Conservation (phyloP, 306 rosid species). For the Prunus kanzakura region DNA sequence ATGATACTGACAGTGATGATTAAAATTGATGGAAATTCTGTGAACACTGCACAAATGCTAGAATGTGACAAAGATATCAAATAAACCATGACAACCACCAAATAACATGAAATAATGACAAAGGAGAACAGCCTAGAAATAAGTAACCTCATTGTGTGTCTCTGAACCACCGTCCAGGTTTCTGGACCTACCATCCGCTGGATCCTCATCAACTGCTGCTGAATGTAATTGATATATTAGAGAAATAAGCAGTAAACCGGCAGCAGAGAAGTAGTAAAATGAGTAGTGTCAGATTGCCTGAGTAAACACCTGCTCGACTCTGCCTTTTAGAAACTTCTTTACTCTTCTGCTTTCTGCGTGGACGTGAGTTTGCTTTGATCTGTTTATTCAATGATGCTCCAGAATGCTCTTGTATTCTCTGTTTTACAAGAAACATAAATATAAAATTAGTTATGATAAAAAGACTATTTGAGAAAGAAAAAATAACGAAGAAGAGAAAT, state of each 20-base stretch:
- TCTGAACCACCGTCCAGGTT: conserved; percentile 34
- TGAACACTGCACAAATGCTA: not conserved
- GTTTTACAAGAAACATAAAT: not conserved
- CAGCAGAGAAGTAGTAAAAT: not conserved
- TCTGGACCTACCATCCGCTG: conserved; percentile 20
- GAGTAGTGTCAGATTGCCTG: not conserved
- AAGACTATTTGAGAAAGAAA: not conserved
- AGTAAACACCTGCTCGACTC: conserved; percentile 68
- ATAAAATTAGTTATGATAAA: not conserved
- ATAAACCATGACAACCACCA: not conserved
- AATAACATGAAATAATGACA: not conserved
- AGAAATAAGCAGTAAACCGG: not conserved
- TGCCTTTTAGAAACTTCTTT: conserved; percentile 32
- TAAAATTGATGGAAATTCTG: not conserved
- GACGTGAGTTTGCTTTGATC: conserved; percentile 33
- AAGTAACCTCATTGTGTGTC: conserved; percentile 48
- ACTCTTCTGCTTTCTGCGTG: conserved; percentile 12
- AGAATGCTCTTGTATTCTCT: conserved; percentile 16
- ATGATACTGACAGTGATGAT: not conserved
- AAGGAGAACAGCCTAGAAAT: not conserved
- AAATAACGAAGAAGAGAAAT: too few species aligned
- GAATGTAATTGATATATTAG: conserved; percentile 39
- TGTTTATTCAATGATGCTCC: conserved; percentile 26
- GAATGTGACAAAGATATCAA: not conserved
- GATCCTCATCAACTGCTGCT: conserved; percentile 28